phyloP scores from a whole-genome alignment of 805 yeast species.

The Ogataea trehaloabstinens region DNA sequence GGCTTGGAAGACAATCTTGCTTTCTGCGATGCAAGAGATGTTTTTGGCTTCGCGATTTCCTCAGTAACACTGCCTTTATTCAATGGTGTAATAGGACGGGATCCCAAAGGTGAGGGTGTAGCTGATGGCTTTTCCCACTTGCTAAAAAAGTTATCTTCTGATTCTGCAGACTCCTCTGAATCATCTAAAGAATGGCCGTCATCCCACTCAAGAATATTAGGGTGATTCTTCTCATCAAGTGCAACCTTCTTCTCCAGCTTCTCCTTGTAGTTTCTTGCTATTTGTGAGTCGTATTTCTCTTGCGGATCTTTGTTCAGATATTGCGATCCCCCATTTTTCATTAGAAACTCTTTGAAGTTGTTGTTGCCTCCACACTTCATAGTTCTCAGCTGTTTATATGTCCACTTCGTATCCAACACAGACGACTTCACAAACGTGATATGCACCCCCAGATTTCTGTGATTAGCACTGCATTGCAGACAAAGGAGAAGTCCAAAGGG shows the following conservation, averaged over 20 bases:
- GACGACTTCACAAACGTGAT: conserved; percentile 92
- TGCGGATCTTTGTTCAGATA: conserved; percentile 64
- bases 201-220: conserved; percentile 70
- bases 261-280: conserved; percentile 78
- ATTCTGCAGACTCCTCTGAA: conserved; percentile 60
- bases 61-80: conserved; percentile 22
- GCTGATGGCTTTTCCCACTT: conserved; percentile 82
- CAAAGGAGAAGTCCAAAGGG: conserved; percentile 93
- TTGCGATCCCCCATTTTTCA: conserved; percentile 82
- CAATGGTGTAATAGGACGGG: conserved; percentile 43
- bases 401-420: conserved; percentile 86
- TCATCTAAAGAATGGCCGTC: conserved; percentile 35
- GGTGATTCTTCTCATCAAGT: conserved; percentile 66
- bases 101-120: conserved; percentile 45
- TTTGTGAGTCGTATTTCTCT: conserved; percentile 74
- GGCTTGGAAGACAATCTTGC: conserved; percentile 32
- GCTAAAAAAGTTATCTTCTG: conserved; percentile 84
- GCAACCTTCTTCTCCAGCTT: conserved; percentile 69
- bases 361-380: conserved; percentile 95
- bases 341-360: conserved; percentile 76
- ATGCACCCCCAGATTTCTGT: conserved; percentile 94
- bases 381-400: conserved; percentile 81
- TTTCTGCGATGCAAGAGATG: conserved; percentile 25
- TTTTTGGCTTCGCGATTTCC: conserved; percentile 13
- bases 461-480: conserved; percentile 92